Evolutionary conservation across 2,329 filamentous ascomycete genomes (phyloP), one percentile per base, ranked within the genome.

Genomic region (Phyllosticta paracitricarpa): DNA sequence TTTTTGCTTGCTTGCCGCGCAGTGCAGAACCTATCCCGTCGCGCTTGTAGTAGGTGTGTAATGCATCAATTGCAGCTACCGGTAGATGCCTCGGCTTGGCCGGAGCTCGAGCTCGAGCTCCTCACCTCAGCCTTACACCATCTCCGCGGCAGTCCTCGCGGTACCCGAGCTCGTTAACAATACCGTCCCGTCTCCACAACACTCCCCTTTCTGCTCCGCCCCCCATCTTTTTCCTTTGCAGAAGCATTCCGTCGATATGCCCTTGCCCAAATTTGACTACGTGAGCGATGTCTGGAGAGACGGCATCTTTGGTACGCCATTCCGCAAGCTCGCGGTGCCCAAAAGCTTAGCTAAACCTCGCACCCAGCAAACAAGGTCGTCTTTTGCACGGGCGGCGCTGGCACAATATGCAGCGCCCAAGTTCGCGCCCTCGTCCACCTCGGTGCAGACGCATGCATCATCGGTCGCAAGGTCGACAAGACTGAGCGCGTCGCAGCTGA

Each of bases 301-400:
- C 75, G 89, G 87, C 65, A 87, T 97, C 65, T 96, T 97, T 72
- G 83, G 90, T 94, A 75, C 66, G 81, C 48, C 63, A 51, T 58
- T 61, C 58, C 35, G 59, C 52, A 51, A n/a, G 25, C 64, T 65
- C 60, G 64, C 63, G 56, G 48, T 61, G n/a, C 57, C 28, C 51
- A 54, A 14, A 14, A 30, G 28, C 17, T 24, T 58, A 33, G 10
- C 62, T 56, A 30, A 25, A 22, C 26, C 8, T 35, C 56, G 26
- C 48, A 25, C 28, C 51, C 19, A 95, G 90, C 87, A 65, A 86
- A 87, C 72, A 93, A 94, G 70, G 92, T 97, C 54, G 84, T 93
- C 67, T 96, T 97, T 76, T 95, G 95, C 70, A 99, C 94, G 3
- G 94, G 94, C 62, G 94, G 94, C 58, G 91, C 91, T 4, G 93